Evolutionary conservation across 2,329 filamentous ascomycete species (phyloP), one percentile per base, ranked within the genome.

Genomic region (Aspergillus sp.): DNA sequence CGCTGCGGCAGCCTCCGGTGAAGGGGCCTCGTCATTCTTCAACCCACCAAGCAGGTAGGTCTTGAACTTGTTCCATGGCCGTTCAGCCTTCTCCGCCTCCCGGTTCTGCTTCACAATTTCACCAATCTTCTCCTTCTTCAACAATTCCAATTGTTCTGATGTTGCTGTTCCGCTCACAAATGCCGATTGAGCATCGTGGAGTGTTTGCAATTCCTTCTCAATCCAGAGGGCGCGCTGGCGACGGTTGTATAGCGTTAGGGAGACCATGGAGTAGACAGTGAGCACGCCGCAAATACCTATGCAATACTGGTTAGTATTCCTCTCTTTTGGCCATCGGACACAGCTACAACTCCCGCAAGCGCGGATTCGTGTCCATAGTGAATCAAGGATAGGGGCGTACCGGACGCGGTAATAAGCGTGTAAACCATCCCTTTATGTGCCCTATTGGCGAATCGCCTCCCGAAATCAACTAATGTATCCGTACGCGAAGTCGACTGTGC

Each of bases 221-320:
- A 86, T 80, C 79, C 82, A 90, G 61, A 88, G 83, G 39, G 79
- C 79, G 56, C 83, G 79, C 76, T 88, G 86, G 58, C 83, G 80
- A 55, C 87, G 82, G 72, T 89, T 90, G 75, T 89, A 86, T 59
- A 87, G 73, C 57, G 89, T 80, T 79, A 90, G 84, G 67, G 88
- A 86, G 59, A 84, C 80, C 62, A 87, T 80, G 9, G 86, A 86
- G 70, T 88, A 87, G 40, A 84, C 79, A 39, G 85, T 86, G 45
- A 88, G 81, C 43, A 82, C 81, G 64, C 80, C 84, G 52, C 82
- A 80, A 60, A 88, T 76, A 58, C 86, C 86, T 83, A 58, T n/a
- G 35, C 6, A 54, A 23, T 12, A 17, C n/a, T 41, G 35, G 45
- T 62, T 48, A 58, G 48, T 39, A 15, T 27, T 45, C n/a, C 8